phyloP scores from a whole-genome alignment of 2,329 filamentous ascomycete species.

The Stagonosporopsis chrysanthemi region DNA sequence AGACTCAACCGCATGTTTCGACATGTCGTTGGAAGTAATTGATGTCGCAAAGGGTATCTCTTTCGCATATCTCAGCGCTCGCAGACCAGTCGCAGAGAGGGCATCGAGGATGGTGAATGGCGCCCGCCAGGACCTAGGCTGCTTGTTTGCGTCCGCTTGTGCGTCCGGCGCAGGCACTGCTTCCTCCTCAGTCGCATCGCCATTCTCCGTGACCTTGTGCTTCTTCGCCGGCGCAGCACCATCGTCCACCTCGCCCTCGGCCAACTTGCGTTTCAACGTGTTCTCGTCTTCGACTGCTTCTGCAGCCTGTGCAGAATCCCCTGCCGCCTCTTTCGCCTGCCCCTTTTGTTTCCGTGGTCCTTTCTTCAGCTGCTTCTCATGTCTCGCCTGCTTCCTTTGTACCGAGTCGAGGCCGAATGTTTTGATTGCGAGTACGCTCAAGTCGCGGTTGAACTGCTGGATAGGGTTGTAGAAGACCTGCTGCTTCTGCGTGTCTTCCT shows the following conservation, averaged over 20 bases:
- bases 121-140: conserved; percentile 30
- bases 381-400: conserved; percentile 55
- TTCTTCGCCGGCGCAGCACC: conserved; percentile 34
- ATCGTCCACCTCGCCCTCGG: conserved; percentile 23
- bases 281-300: conserved; percentile 13
- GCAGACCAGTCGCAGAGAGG: conserved; percentile 89
- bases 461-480: conserved; percentile 98
- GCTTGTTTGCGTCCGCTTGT: conserved; percentile 12
- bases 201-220: conserved; percentile 32
- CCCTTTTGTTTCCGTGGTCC: conserved; percentile 33
- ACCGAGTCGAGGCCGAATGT: conserved; percentile 77
- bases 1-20: conserved; percentile 75
- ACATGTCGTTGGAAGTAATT: conserved; percentile 90
- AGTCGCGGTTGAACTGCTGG: conserved; percentile 96
- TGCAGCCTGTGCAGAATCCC: conserved; percentile 1
- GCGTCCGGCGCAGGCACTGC: conserved; percentile 4
- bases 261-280: conserved; percentile 38
- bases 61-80: conserved; percentile 88
- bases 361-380: conserved; percentile 52
- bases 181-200: conserved; percentile 18
- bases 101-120: conserved; percentile 80
- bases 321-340: conserved; percentile 19
- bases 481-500: conserved; percentile 66
- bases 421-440: conserved; percentile 91
- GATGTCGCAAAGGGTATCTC: conserved; percentile 86